Base-by-base conservation (phyloP, 108 stramenopile genomes). In the Aurantiochytrium sp. region DNA sequence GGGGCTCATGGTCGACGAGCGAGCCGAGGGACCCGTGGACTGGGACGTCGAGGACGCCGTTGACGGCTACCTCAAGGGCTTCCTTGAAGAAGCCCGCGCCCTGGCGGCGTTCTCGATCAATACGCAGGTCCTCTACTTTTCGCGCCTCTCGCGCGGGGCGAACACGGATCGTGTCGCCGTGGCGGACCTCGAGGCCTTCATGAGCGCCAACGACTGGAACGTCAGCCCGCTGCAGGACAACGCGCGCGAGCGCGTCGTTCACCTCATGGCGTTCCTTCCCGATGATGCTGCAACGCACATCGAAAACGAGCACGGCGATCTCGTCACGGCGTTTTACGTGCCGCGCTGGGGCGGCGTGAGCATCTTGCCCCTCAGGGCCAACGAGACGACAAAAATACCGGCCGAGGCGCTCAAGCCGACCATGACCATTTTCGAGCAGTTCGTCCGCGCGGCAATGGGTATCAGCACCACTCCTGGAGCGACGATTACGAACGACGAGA, bases 131-230 rank as follows among this genome's bases (percentile, higher is more conserved):
- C 45, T 81, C 19, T 81, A 81, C 73, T 41, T 48, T 24, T 81
- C 73, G 3, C 39, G 45, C 0, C 39, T 81, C 39, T 12, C 73
- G 12, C n/a, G 30, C 6, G 45, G 45, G 10, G 73, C 39, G 24
- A 41, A 37, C 6, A 27, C 39, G 6, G 45, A 30, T 21, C 24
- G 30, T 17, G 19, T 81, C 1, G 8, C 45, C 6, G 73, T 48
- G 6, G 1, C 1, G 32, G 73, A 81, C 45, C 45, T 81, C 19
- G 39, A 81, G 19, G 27, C 42, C 12, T 81, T 81, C 1, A 41
- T 81, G 42, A 81, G 73, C 45, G 73, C 73, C 24, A 81, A 81
- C 45, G 73, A 48, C 42, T 81, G 73, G 73, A 81, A 81, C 24
- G 73, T 24, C 10, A 30, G 30, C n/a, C 45, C 73, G 27, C n/a